These are phyloP conservation scores for Erysimum pusillum DNA, from an alignment of 441 rosid species.

Conservation along the genomic window DNA sequence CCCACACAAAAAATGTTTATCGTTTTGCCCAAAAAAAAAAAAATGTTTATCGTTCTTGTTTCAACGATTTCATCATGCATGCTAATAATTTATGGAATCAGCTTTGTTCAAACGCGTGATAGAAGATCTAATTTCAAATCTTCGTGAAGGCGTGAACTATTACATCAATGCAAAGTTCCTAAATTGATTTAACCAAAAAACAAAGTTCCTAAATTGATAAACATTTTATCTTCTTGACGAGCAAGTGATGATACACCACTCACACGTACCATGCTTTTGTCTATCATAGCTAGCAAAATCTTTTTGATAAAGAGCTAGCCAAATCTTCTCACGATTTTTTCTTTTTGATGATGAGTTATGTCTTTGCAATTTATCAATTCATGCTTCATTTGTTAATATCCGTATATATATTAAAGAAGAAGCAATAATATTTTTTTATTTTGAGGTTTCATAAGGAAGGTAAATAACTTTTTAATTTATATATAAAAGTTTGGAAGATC, in stretches of 20 bases:
- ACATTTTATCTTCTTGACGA: not conserved
- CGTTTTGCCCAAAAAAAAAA: no score
- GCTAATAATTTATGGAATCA: not conserved
- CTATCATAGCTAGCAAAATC: not conserved
- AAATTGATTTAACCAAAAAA: no score
- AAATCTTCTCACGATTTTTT: not conserved
- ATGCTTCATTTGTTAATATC: not conserved
- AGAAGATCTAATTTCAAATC: not conserved
- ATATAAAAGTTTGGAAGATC: not conserved
- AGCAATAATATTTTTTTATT: not conserved
- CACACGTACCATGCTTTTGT: slow-evolving; percentile 11
- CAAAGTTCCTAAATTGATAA: not conserved
- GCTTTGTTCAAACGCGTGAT: slow-evolving; percentile 16
- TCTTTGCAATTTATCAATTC: not conserved
- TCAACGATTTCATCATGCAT: not conserved
- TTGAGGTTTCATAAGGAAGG: not conserved
- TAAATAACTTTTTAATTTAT: not conserved
- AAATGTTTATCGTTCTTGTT: slow-evolving; percentile 16
- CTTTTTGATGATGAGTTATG: not conserved
- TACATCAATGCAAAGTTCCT: slow-evolving; percentile 17
- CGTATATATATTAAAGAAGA: not conserved
- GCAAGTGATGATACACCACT: not conserved
- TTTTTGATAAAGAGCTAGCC: no score
- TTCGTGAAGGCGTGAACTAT: slow-evolving; percentile 13
- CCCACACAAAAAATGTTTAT: slow-evolving; percentile 17